phyloP scores from a whole-genome alignment of 2,329 filamentous ascomycete genomes.

The Didymellaceae sp. region DNA sequence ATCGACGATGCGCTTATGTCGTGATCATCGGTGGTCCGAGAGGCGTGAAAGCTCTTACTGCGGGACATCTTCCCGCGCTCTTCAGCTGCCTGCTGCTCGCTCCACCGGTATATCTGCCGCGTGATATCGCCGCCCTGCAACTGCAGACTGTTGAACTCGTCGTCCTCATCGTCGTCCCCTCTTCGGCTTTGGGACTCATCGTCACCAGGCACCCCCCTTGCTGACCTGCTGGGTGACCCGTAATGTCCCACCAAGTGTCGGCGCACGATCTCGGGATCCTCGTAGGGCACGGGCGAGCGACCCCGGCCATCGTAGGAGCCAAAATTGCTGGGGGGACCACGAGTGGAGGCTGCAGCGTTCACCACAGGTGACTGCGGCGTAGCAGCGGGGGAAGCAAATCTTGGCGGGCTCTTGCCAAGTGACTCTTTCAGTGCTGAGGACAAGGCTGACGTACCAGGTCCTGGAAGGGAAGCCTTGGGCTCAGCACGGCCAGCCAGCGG shows the following conservation, averaged over 20 bases:
- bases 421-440: slow-evolving; percentile 84
- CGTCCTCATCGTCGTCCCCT: slow-evolving; percentile 51
- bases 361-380: slow-evolving; percentile 63
- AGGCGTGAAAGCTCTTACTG: slow-evolving; percentile 85
- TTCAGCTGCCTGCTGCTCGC: slow-evolving; percentile 81
- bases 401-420: slow-evolving; percentile 71
- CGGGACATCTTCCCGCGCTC: slow-evolving; percentile 69
- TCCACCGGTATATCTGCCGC: slow-evolving; percentile 94
- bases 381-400: slow-evolving; percentile 64
- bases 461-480: slow-evolving; percentile 66
- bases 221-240: slow-evolving; percentile 46
- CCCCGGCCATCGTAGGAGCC: slow-evolving; percentile 80
- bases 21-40: slow-evolving; percentile 78
- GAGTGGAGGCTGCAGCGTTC: slow-evolving; percentile 53
- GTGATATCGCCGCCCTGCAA: slow-evolving; percentile 95
- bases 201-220: slow-evolving; percentile 33
- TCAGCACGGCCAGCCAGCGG: slow-evolving; percentile 69
- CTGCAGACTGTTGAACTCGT: slow-evolving; percentile 91
- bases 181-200: slow-evolving; percentile 54
- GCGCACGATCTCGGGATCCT: slow-evolving; percentile 90
- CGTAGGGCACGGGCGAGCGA: slow-evolving; percentile 67
- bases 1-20: slow-evolving; percentile 87
- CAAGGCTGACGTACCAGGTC: slow-evolving; percentile 85
- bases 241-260: slow-evolving; percentile 75
- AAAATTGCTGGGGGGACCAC: slow-evolving; percentile 73